Base-by-base conservation (phyloP, 371 early-diverging fungal genomes). In the Mucor ambiguus region DNA sequence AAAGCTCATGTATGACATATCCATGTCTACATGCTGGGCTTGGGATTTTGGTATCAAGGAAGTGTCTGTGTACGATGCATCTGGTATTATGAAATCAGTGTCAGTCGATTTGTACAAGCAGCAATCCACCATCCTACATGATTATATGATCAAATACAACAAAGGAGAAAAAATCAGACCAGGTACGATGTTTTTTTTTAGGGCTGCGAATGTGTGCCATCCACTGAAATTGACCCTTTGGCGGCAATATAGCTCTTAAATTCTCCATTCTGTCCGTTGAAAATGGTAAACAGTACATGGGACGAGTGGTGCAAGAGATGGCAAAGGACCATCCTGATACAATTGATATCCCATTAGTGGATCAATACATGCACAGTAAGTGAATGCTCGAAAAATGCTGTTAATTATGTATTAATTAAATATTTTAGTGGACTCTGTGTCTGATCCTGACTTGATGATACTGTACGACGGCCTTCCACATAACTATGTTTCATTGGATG, bases 381-480 rank as follows among this genome's bases (percentile, higher is more conserved):
- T 4, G 20, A 29, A 52, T 30, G 48, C n/a, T 14, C 10, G 20
- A 9, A 38, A 33, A 55, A 38, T 64, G 24, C 38, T 37, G 54
- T 55, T 37, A 54, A 14, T 38, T 32, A 41, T 43, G 10, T 30
- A 20, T 33, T 48, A 35, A 35, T 57, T 49, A 49, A 49, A 24
- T 49, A 22, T 49, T 49, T 58, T 58, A 59, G 63, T 46, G 28
- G 29, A 77, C 44, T 63, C 66, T 20, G 57, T 83, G 26, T 76
- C 89, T 0, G 87, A 89, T 52, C 87, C 89, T 44, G 87, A 89
- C 62, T 63, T 87, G 43, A 71, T 86, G 72, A 79, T 89, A 59
- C 73, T 87, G 28, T 85, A 80, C 79, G 82, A 84, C 66, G 86
- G 86, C 4, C 74, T 82, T 35, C 77, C 87, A 71, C 86, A 87